Base-by-base conservation (phyloP, 2,329 filamentous ascomycete genomes). In the Tolypocladium paradoxum region DNA sequence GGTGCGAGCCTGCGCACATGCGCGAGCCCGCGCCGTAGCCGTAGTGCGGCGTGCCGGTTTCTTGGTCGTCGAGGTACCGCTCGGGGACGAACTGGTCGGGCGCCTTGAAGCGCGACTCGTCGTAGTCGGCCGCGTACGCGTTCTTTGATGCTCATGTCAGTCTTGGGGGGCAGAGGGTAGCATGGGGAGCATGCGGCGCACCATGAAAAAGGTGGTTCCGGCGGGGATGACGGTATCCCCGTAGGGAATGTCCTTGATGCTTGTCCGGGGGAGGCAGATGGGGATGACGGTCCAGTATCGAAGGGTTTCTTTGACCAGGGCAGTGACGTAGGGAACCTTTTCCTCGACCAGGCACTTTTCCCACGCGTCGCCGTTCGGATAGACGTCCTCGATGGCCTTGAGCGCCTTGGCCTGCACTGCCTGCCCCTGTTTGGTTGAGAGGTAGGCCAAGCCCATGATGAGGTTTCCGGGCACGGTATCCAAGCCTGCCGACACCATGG, bases 381-480 rank as follows among this genome's bases (percentile, higher is more conserved):
- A 90, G 0, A 82, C 81, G 54, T 81, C 76, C 64, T 82, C 75
- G 63, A 92, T 91, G 49, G 87, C 87, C 1, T 77, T 70, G 54
- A 88, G 81, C 0, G 87, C 87, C 36, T 78, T 82, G 52, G 77
- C 69, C 67, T 93, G 88, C 55, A 91, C 85, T 3, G 76, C 73
- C 59, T 87, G 84, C 16, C 88, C 87, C 12, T 83, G 73, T 0
- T 76, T 68, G 0, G 81, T 83, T n/a, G 85, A 79, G 2, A 93
- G 77, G 60, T 87, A 88, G 2, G 85, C 88, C 46, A 92, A 81
- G 14, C 84, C 84, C 85, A 90, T 89, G 61, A 90, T 84, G 11
- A 92, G 70, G 56, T 90, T 91, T 12, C 83, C 86, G 0, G 88
- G 86, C 1, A 93, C 84, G 0, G 88, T 93, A 64, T 93, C 88